Base-by-base conservation (phyloP, 2,329 filamentous ascomycete genomes). In the Diplodia sapinea region DNA sequence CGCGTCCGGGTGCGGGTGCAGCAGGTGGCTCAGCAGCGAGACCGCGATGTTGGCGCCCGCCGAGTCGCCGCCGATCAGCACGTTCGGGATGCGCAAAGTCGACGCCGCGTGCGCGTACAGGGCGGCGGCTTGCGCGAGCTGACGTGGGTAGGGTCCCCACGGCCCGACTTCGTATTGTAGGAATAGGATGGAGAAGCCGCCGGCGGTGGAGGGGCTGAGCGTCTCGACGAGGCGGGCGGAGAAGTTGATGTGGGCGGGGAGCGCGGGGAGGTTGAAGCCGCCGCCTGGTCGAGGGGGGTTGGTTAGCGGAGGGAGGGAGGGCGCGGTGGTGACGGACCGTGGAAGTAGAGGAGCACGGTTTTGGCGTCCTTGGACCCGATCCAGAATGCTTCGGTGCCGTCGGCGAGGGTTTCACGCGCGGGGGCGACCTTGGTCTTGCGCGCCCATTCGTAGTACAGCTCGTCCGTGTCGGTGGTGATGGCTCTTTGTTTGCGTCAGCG, bases 151-250 rank as follows among this genome's bases (percentile, higher is more conserved):
- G 1, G 20, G 65, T 0, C 66, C 69, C 55, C 74, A 73, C 0
- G 74, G 74, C 2, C 67, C 70, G 15, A 74, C 61, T 13, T 67
- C 71, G 59, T 74, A 73, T 1, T 71, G 73, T 1, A 74, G 61
- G 26, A 74, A 15, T 12, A 76, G 67, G 2, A 70, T 70, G 8
- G 73, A 40, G 29, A 66, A 59, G 13, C 23, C 31, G 26, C 40
- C 43, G 17, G 43, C n/a, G 7, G 51, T 7, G 0, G 52, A 13
- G 1, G 64, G 26, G 52, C 29, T 36, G 64, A 57, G 29, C 11
- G 57, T 40, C 12, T 33, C 31, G 26, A 66, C 64, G 3, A 66
- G 40, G 6, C 23, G 29, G 9, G 20, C 54, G 40, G 20, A 9
- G 26, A 66, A 56, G 11, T 29, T 11, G 29, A 57, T 36, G 64